These are phyloP conservation scores for Solanum hybrid DNA, from an alignment of 305 asterid species.

Conservation along the genomic window DNA sequence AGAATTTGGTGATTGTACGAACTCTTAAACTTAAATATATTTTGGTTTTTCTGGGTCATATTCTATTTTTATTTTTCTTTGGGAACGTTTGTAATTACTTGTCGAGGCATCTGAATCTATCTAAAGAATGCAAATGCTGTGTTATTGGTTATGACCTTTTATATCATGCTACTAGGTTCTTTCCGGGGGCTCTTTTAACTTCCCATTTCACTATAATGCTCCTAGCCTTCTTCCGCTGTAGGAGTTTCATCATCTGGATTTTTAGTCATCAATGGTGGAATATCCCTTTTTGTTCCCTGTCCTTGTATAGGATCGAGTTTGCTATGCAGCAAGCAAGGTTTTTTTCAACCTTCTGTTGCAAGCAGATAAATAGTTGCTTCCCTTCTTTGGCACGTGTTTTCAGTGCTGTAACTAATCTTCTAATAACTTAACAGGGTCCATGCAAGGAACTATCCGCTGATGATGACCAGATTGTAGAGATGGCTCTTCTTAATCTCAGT, in stretches of 20 bases:
- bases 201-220: background rate
- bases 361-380: background rate
- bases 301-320: background rate
- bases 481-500: conserved; percentile 29
- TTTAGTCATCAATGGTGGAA: background rate
- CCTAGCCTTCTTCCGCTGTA: background rate
- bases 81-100: background rate
- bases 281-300: background rate
- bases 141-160: background rate
- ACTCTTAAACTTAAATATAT: background rate
- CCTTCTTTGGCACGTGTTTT: background rate
- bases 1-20: background rate
- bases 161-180: background rate
- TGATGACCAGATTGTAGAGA: conserved; percentile 29
- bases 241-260: background rate
- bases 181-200: background rate
- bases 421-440: conserved; percentile 12
- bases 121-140: background rate
- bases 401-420: background rate
- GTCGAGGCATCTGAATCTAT: background rate
- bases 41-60: background rate
- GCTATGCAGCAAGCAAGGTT: background rate
- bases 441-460: conserved; percentile 16
- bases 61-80: background rate
- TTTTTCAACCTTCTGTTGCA: background rate